Conservation (phyloP, 106 monocot genomes). For the Acanthochlamys bracteata region DNA sequence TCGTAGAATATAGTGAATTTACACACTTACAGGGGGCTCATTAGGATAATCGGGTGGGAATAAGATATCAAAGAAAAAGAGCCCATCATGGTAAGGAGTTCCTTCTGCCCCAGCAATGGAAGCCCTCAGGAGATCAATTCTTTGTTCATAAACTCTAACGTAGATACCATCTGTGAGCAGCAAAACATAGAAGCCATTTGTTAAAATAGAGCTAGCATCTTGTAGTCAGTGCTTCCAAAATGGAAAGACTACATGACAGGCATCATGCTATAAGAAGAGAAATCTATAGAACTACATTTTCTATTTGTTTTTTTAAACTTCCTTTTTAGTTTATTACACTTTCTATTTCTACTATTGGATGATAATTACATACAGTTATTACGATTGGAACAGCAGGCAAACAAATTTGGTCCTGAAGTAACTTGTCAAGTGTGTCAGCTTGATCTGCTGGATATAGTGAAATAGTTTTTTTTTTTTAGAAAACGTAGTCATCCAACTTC, state of each 20-base stretch:
- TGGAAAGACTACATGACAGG: background rate
- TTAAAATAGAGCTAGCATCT: background rate
- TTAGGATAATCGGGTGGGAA: conserved; percentile 74
- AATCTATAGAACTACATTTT: no score
- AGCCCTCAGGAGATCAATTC: conserved; percentile 77
- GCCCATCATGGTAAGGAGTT: conserved; percentile 73
- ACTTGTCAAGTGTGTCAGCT: no score
- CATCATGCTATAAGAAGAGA: background rate
- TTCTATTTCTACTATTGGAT: no score
- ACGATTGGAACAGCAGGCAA: no score
- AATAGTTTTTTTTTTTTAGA: no score
- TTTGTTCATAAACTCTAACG: conserved; percentile 75
- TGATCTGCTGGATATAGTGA: no score
- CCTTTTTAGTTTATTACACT: no score
- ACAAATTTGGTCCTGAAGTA: no score
- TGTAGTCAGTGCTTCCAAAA: background rate
- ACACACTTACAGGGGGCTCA: conserved; percentile 67
- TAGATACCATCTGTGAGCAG: conserved; percentile 54
- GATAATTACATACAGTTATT: no score
- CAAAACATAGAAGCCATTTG: background rate
- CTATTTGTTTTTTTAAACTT: no score
- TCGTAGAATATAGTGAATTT: background rate
- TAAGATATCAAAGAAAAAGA: conserved; percentile 82
- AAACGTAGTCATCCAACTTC: no score
- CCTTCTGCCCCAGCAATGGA: conserved; percentile 54